phyloP scores from a whole-genome alignment of 129 eudicot species.

The Ambrosia artemisiifolia region DNA sequence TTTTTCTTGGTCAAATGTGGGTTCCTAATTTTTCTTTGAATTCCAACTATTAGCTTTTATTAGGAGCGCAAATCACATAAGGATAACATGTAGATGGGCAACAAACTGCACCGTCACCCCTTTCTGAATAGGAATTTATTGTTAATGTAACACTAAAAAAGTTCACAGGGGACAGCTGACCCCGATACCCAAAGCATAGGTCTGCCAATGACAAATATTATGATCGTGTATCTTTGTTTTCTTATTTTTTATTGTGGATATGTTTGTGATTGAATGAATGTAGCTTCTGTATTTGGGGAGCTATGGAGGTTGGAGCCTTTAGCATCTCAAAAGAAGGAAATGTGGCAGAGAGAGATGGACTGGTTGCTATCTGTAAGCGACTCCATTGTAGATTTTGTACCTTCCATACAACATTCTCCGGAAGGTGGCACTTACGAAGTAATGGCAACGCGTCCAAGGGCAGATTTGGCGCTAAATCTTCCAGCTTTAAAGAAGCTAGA shows the following conservation, averaged over 20 bases:
- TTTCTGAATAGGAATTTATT: too few species aligned
- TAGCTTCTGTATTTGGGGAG: conserved; percentile 80
- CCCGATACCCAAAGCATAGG: too few species aligned
- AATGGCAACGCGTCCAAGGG: conserved; percentile 67
- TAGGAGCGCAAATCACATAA: too few species aligned
- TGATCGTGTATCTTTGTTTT: not conserved
- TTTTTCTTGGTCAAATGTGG: too few species aligned
- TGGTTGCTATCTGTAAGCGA: conserved; percentile 73
- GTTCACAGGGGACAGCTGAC: too few species aligned
- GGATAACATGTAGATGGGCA: too few species aligned
- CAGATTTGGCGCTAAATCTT: conserved; percentile 57
- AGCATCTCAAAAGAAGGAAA: conserved; percentile 64
- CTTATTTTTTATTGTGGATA: not conserved
- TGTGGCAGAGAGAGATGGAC: conserved; percentile 89
- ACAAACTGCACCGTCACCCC: too few species aligned
- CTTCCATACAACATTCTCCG: conserved; percentile 60
- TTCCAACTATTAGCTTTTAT: too few species aligned
- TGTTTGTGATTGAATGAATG: conserved; percentile 4
- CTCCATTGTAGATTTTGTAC: conserved; percentile 76
- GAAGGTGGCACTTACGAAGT: conserved; percentile 74
- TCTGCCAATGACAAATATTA: not conserved
- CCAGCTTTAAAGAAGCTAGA: conserved; percentile 81
- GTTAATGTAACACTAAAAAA: too few species aligned
- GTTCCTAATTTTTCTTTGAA: too few species aligned
- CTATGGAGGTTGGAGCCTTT: conserved; percentile 82